A percentile compares a stretch with the other conserved stretches of the same genome.
phyloP scores from a whole-genome alignment of 768 basidiomycete genomes.

The Solioccasus polychromus region DNA sequence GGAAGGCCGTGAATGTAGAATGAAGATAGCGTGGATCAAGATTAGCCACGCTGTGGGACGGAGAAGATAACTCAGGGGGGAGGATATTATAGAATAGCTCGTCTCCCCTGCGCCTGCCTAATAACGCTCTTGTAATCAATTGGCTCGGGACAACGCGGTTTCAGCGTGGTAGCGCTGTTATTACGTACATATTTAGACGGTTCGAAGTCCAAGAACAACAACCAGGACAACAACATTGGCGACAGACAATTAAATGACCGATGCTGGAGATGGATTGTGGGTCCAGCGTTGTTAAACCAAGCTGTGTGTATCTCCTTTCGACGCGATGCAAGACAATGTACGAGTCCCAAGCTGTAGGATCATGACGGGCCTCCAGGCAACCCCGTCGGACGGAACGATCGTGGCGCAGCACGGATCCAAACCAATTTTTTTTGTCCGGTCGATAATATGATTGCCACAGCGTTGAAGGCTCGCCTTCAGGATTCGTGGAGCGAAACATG shows the following conservation, averaged over 20 bases:
- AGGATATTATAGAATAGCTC: slow-evolving; percentile 11
- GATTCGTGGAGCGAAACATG: slow-evolving; percentile 2
- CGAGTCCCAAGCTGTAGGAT: slow-evolving; percentile 18
- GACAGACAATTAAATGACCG: slow-evolving; percentile 11
- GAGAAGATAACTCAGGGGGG: slow-evolving; percentile 18
- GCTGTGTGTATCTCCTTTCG: not conserved
- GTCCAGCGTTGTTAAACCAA: slow-evolving; percentile 1
- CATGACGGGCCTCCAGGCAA: slow-evolving; percentile 19
- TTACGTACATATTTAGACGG: slow-evolving; percentile 22
- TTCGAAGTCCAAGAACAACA: slow-evolving; percentile 6
- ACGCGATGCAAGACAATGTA: slow-evolving; percentile 12
- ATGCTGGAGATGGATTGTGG: slow-evolving; percentile 16
- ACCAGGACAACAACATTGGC: not conserved
- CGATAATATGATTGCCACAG: too few species aligned
- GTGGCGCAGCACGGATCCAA: slow-evolving; percentile 10
- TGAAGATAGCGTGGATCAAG: slow-evolving; percentile 31
- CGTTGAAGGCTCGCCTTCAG: not conserved
- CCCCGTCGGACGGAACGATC: slow-evolving; percentile 18
- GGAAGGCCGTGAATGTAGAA: slow-evolving; percentile 28
- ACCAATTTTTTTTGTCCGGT: not conserved
- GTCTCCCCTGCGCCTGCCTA: slow-evolving; percentile 3
- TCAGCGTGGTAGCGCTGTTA: slow-evolving; percentile 28
- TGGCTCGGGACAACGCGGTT: slow-evolving; percentile 14
- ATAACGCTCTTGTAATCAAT: slow-evolving; percentile 1
- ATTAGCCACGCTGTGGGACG: slow-evolving; percentile 24